Conservation (phyloP, 768 basidiomycete species). For the Udeniomyces megalosporus region DNA sequence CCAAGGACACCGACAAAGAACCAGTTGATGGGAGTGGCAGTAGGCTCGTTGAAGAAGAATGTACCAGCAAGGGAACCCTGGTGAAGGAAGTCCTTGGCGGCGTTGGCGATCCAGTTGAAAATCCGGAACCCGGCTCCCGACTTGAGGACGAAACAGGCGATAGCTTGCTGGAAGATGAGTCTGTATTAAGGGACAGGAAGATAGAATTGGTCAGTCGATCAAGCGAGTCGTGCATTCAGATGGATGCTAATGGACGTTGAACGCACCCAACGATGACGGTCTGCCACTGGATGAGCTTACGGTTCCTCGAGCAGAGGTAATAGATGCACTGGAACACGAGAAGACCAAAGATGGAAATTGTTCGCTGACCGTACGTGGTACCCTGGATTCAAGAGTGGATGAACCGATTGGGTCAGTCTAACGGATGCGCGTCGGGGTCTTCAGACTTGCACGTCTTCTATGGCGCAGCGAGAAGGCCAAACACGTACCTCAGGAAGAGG, state of each 20-base stretch:
- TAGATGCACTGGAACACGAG: conserved; percentile 63
- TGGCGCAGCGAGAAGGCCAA: too few species aligned
- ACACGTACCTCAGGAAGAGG: conserved; percentile 23
- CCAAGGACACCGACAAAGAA: conserved; percentile 33
- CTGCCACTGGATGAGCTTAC: conserved; percentile 55
- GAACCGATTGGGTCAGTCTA: too few species aligned
- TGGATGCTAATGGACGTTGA: neutral
- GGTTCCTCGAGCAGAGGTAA: conserved; percentile 48
- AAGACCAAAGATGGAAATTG: conserved; percentile 65
- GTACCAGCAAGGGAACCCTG: conserved; percentile 51
- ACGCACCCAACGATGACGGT: conserved; percentile 18
- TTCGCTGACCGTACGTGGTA: conserved; percentile 58
- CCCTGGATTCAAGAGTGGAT: conserved; percentile 29
- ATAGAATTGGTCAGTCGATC: too few species aligned
- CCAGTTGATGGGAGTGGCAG: neutral
- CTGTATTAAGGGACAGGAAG: too few species aligned
- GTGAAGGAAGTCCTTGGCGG: conserved; percentile 41
- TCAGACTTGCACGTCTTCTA: too few species aligned
- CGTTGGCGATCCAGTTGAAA: conserved; percentile 44
- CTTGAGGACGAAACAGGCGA: conserved; percentile 82
- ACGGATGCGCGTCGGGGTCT: too few species aligned
- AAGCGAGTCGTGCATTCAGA: neutral
- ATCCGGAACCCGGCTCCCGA: conserved; percentile 62
- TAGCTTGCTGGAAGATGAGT: conserved; percentile 63
- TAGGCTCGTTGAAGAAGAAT: conserved; percentile 42